Percentiles rank a stretch among this genome's conserved stretches.
Conservation (phyloP, 2,329 filamentous ascomycete species). For the Cladophialophora psammophila region DNA sequence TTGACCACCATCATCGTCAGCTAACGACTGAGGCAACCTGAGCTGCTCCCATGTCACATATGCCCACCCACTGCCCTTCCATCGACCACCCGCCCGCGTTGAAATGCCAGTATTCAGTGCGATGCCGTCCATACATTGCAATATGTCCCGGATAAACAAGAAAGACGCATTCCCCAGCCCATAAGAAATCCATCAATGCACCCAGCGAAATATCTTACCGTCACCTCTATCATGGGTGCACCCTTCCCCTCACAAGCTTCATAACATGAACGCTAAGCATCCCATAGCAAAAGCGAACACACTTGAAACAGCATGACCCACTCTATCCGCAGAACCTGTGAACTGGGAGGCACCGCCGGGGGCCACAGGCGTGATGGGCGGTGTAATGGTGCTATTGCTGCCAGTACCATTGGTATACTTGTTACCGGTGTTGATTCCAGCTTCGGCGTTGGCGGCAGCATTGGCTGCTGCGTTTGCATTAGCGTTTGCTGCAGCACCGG, state of each 20-base stretch:
- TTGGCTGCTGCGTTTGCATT: conserved; percentile 19
- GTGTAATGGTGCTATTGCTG: conserved; percentile 26
- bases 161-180: background rate
- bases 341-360: conserved; percentile 6
- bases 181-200: conserved; percentile 4
- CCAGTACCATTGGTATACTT: conserved; percentile 5
- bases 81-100: background rate
- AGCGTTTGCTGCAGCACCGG: conserved; percentile 30
- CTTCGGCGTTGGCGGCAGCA: conserved; percentile 21
- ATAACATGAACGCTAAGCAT: conserved; percentile 33
- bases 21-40: background rate
- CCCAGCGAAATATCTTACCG: background rate
- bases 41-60: background rate
- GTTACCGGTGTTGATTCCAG: conserved; percentile 23
- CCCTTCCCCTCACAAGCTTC: conserved; percentile 8
- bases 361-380: conserved; percentile 27
- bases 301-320: conserved; percentile 26
- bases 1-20: background rate
- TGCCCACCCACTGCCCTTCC: background rate
- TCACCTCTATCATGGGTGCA: background rate
- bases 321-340: conserved; percentile 13
- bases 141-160: conserved; percentile 19
- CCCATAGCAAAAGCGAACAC: conserved; percentile 30
- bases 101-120: background rate
- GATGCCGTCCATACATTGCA: conserved; percentile 12